phyloP scores from a whole-genome alignment of 371 early-diverging fungal genomes.

The Rhizopus stolonifer region DNA sequence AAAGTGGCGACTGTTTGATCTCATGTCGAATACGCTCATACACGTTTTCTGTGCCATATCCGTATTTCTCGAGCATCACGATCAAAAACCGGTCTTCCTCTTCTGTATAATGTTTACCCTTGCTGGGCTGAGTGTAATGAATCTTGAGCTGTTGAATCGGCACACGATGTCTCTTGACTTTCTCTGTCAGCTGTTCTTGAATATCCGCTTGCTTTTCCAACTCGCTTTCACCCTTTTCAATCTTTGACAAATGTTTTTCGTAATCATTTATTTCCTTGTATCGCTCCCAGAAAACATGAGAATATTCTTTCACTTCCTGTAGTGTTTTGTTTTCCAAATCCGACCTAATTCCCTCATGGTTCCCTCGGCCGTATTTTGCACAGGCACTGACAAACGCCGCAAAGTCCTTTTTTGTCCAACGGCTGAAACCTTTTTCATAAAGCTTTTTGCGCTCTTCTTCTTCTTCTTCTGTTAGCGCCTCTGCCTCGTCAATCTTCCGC shows the following conservation, averaged over 20 bases:
- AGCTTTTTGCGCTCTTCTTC: conserved; percentile 79
- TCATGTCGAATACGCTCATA: conserved; percentile 89
- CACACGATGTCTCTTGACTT: conserved; percentile 68
- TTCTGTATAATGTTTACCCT: conserved; percentile 91
- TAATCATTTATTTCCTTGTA: conserved; percentile 84
- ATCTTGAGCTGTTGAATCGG: conserved; percentile 89
- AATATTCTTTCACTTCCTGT: conserved; percentile 83
- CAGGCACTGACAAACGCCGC: conserved; percentile 84
- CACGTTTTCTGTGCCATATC: conserved; percentile 88
- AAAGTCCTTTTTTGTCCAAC: conserved; percentile 96
- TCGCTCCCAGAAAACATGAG: conserved; percentile 85
- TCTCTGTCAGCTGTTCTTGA: conserved; percentile 74
- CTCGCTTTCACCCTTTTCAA: conserved; percentile 87
- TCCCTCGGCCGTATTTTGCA: conserved; percentile 86
- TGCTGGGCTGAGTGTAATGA: conserved; percentile 75
- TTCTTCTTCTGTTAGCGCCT: conserved; percentile 91
- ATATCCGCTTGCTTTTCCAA: conserved; percentile 78
- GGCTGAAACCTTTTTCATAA: conserved; percentile 78
- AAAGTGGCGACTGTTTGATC: conserved; percentile 78
- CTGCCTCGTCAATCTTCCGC: conserved; percentile 80
- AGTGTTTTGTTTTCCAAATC: conserved; percentile 90
- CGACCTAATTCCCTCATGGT: conserved; percentile 70
- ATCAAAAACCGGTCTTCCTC: conserved; percentile 96
- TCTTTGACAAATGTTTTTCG: conserved; percentile 81
- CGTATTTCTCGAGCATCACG: conserved; percentile 85